Evolutionary conservation across 495 filamentous ascomycete genomes (phyloP).

Genomic region (Clavariopsis aquatica): DNA sequence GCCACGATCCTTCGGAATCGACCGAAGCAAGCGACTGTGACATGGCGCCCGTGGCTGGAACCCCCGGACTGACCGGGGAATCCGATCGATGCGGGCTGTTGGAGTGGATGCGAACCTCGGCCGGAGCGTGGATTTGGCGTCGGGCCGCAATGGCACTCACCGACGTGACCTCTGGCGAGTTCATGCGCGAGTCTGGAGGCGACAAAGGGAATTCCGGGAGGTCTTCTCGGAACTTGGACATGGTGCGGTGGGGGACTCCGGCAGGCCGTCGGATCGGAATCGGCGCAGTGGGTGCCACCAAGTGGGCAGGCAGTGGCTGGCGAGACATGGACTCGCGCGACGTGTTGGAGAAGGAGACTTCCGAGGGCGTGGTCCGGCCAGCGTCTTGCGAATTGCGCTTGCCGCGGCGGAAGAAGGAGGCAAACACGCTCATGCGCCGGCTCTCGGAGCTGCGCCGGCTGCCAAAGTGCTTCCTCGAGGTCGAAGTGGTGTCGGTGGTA

Average conservation of each 20-base stretch:
- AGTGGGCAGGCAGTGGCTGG: constrained; percentile 50
- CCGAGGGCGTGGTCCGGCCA: constrained; percentile 53
- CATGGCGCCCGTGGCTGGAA: constrained; percentile 47
- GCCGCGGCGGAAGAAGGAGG: constrained; percentile 73
- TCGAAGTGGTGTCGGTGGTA: constrained; percentile 40
- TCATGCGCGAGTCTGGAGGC: constrained; percentile 75
- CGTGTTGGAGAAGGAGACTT: constrained; percentile 70
- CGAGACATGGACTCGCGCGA: constrained; percentile 77
- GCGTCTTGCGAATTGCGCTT: constrained; percentile 62
- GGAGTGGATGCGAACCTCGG: constrained; percentile 13
- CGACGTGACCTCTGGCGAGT: constrained; percentile 61
- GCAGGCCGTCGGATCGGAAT: constrained; percentile 42
- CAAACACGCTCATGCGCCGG: constrained; percentile 56
- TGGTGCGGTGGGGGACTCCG: constrained; percentile 67
- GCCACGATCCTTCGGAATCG: constrained; percentile 90
- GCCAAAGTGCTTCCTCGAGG: constrained; percentile 47
- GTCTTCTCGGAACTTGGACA: constrained; percentile 92
- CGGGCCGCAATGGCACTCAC: constrained; percentile 26
- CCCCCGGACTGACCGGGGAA: constrained; percentile 43
- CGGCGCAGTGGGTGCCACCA: constrained; percentile 44
- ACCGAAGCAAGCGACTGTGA: constrained; percentile 81
- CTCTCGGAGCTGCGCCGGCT: constrained; percentile 47
- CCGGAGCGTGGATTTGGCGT: constrained; percentile 23
- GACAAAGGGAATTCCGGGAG: constrained; percentile 81
- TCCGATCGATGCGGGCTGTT: constrained; percentile 35